Percentiles rank a stretch among this genome's conserved stretches.
Conservation (phyloP, 2,329 filamentous ascomycete species). For the Penicillium sp. region DNA sequence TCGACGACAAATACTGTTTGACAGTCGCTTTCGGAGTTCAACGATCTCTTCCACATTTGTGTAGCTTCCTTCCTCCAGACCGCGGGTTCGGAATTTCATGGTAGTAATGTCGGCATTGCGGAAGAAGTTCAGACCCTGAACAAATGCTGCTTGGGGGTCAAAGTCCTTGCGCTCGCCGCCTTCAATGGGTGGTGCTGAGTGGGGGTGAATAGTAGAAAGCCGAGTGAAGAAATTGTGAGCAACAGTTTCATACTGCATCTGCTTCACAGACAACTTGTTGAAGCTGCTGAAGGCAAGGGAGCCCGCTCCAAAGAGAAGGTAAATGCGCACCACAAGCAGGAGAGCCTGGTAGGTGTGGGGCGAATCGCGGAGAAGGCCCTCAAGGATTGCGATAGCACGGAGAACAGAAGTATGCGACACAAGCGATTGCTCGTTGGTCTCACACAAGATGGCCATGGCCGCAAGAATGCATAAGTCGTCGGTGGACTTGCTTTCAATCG, state of each 20-base stretch:
- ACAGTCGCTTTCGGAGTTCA: slow-evolving; percentile 40
- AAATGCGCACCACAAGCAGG: slow-evolving; percentile 46
- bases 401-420: slow-evolving; percentile 34
- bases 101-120: slow-evolving; percentile 41
- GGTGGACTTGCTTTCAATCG: slow-evolving; percentile 45
- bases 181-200: slow-evolving; percentile 41
- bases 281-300: slow-evolving; percentile 50
- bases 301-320: slow-evolving; percentile 45
- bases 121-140: slow-evolving; percentile 44
- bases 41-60: slow-evolving; percentile 46
- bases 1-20: slow-evolving; percentile 42
- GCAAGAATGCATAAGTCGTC: slow-evolving; percentile 48
- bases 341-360: slow-evolving; percentile 50
- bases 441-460: slow-evolving; percentile 39
- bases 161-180: slow-evolving; percentile 43
- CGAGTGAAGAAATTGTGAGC: slow-evolving; percentile 51
- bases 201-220: slow-evolving; percentile 49
- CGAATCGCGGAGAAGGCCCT: slow-evolving; percentile 42
- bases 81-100: slow-evolving; percentile 37
- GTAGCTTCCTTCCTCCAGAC: slow-evolving; percentile 45
- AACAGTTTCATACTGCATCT: slow-evolving; percentile 51
- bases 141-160: slow-evolving; percentile 42
- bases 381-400: slow-evolving; percentile 40
- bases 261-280: slow-evolving; percentile 48
- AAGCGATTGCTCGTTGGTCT: slow-evolving; percentile 18